phyloP scores from a whole-genome alignment of 108 stramenopile genomes.

The Nitzschia sp. region DNA sequence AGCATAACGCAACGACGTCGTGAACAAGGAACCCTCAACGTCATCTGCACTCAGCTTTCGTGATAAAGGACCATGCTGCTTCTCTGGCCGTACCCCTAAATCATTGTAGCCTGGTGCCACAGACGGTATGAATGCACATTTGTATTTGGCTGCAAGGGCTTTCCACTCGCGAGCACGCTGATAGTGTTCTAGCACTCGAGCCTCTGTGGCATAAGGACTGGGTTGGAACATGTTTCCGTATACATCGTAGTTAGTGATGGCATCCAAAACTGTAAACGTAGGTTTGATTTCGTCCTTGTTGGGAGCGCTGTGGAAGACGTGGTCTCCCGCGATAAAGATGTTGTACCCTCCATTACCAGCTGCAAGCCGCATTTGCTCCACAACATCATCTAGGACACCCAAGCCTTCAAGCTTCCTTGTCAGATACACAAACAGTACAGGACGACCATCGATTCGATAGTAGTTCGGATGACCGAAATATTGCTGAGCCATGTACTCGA shows the following conservation, averaged over 20 bases:
- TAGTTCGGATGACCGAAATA: conserved; percentile 54
- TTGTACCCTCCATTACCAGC: neutral
- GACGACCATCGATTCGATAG: conserved; percentile 33
- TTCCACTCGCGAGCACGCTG: conserved; percentile 26
- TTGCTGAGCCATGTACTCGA: conserved; percentile 21
- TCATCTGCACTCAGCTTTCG: conserved; percentile 26
- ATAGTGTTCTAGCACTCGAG: conserved; percentile 7
- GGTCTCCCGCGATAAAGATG: conserved; percentile 42
- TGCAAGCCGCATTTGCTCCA: conserved; percentile 21
- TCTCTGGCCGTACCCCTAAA: conserved; percentile 35
- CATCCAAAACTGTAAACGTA: conserved; percentile 8
- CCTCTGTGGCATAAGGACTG: neutral
- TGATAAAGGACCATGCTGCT: conserved; percentile 32
- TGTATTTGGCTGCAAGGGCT: conserved; percentile 9
- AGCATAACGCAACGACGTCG: conserved; percentile 21
- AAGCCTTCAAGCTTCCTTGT: conserved; percentile 25
- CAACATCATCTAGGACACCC: neutral
- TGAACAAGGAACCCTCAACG: conserved; percentile 37
- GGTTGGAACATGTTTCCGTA: conserved; percentile 32
- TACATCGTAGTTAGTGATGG: conserved; percentile 40
- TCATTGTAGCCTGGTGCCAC: conserved; percentile 53
- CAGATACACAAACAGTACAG: conserved; percentile 48
- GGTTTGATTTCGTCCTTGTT: neutral
- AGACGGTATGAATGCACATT: conserved; percentile 32
- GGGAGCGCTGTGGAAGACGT: conserved; percentile 24